A percentile compares a stretch with the other conserved stretches of the same genome.
phyloP scores from a whole-genome alignment of 2,329 filamentous ascomycete genomes.

The Tolypocladium inflatum region DNA sequence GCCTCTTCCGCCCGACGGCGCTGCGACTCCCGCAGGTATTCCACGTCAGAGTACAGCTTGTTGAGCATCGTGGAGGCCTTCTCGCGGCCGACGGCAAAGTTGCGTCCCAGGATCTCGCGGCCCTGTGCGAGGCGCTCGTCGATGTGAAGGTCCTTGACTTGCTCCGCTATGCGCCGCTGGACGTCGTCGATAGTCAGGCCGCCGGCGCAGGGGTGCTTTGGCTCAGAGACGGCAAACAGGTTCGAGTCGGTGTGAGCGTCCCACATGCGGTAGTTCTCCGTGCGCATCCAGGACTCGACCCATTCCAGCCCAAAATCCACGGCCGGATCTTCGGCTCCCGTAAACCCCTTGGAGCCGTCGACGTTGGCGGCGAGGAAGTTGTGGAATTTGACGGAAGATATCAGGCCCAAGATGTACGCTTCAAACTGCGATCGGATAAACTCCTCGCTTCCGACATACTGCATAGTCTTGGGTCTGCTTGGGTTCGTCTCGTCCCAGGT shows the following conservation, averaged over 20 bases:
- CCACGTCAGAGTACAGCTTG: slow-evolving; percentile 84
- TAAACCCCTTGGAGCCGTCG: slow-evolving; percentile 57
- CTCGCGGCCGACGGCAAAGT: slow-evolving; percentile 78
- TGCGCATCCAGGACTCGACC: slow-evolving; percentile 77
- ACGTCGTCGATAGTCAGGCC: slow-evolving; percentile 91
- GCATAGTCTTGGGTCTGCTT: slow-evolving; percentile 81
- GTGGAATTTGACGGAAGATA: slow-evolving; percentile 86
- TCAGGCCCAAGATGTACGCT: slow-evolving; percentile 83
- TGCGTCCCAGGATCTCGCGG: slow-evolving; percentile 76
- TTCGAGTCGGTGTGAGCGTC: slow-evolving; percentile 70
- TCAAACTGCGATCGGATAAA: slow-evolving; percentile 97
- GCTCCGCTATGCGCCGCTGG: slow-evolving; percentile 78
- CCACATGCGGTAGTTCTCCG: slow-evolving; percentile 90
- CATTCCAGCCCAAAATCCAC: slow-evolving; percentile 77
- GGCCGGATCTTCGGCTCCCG: slow-evolving; percentile 75
- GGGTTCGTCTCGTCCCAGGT: slow-evolving; percentile 95
- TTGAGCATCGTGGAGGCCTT: slow-evolving; percentile 83
- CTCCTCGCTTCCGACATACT: slow-evolving; percentile 91
- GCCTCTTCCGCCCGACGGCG: slow-evolving; percentile 30
- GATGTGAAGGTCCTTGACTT: slow-evolving; percentile 87
- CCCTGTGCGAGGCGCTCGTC: slow-evolving; percentile 83
- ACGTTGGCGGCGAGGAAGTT: slow-evolving; percentile 57
- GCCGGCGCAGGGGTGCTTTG: slow-evolving; percentile 85
- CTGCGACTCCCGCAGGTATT: slow-evolving; percentile 44
- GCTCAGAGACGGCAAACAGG: slow-evolving; percentile 89